phyloP scores from a whole-genome alignment of 1,284 basidiomycete species.

The Leccinum pachyderme region DNA sequence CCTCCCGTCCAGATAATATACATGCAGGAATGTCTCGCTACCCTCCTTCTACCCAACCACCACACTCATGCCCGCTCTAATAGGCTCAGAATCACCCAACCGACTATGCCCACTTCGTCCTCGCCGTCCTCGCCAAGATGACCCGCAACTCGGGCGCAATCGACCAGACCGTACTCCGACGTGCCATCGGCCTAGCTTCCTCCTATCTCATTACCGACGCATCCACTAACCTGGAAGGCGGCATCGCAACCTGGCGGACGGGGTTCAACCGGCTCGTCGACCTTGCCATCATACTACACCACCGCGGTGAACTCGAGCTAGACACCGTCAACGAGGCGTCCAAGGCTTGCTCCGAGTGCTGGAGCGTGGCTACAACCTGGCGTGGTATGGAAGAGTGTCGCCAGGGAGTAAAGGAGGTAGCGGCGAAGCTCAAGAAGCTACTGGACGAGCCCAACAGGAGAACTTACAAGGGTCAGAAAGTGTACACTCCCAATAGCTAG shows the following conservation, averaged over 20 bases:
- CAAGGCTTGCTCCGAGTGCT: slow-evolving; percentile 79
- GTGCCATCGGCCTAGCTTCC: slow-evolving; percentile 64
- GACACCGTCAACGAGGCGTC: slow-evolving; percentile 71
- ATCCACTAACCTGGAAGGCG: slow-evolving; percentile 57
- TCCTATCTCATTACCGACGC: slow-evolving; percentile 74
- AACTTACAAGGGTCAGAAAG: slow-evolving; percentile 61
- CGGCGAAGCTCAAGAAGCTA: slow-evolving; percentile 58
- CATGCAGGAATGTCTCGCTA: slow-evolving; percentile 29
- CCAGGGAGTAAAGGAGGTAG: slow-evolving; percentile 57
- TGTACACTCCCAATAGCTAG: slow-evolving; percentile 54
- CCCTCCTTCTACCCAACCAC: neutral
- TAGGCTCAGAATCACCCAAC: slow-evolving; percentile 43
- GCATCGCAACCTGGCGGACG: slow-evolving; percentile 57
- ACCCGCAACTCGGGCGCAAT: slow-evolving; percentile 46
- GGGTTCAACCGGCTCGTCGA: slow-evolving; percentile 71
- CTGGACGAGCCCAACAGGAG: slow-evolving; percentile 60
- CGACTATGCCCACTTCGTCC: slow-evolving; percentile 59
- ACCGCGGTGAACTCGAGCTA: slow-evolving; percentile 59
- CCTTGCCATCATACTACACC: slow-evolving; percentile 64
- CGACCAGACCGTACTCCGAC: slow-evolving; percentile 62
- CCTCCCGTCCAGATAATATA: slow-evolving; percentile 28
- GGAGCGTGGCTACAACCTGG: slow-evolving; percentile 69
- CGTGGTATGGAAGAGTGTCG: slow-evolving; percentile 59
- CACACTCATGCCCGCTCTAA: slow-evolving; percentile 13
- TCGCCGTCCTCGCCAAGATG: slow-evolving; percentile 51